Conservation (phyloP, 2,329 filamentous ascomycete species). For the Aspergillus sp. region DNA sequence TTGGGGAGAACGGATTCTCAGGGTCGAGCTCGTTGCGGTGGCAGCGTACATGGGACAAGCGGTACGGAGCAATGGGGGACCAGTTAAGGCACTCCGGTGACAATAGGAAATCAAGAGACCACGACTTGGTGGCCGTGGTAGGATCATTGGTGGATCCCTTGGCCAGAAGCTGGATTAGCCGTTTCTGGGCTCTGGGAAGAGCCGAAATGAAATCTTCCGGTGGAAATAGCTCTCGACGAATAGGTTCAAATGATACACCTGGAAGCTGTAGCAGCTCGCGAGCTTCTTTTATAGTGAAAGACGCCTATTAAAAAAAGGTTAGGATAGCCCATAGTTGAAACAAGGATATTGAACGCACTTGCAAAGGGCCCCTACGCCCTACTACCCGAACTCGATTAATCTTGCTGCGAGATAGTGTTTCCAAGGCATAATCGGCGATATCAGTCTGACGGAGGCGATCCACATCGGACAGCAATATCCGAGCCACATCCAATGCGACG, state of each 20-base stretch:
- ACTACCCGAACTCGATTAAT: constrained; percentile 83
- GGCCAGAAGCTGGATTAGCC: constrained; percentile 76
- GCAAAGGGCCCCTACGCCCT: constrained; percentile 82
- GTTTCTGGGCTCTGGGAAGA: constrained; percentile 72
- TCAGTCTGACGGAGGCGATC: constrained; percentile 77
- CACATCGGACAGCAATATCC: constrained; percentile 77
- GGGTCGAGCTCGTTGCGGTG: constrained; percentile 51
- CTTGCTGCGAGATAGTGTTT: constrained; percentile 68
- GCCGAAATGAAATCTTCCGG: constrained; percentile 57
- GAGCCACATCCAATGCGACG: constrained; percentile 88
- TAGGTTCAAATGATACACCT: constrained; percentile 68
- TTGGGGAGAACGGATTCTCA: constrained; percentile 54
- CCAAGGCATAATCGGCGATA: constrained; percentile 81
- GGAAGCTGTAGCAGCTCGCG: constrained; percentile 81
- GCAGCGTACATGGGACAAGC: constrained; percentile 68
- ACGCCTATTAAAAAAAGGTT: constrained; percentile 51
- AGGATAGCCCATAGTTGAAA: neutral
- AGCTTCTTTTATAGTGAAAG: constrained; percentile 93
- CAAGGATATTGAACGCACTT: constrained; percentile 52
- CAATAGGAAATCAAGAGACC: constrained; percentile 85
- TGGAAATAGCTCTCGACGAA: constrained; percentile 67
- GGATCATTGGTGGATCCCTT: constrained; percentile 65
- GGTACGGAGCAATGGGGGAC: constrained; percentile 43
- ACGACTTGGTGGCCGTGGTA: constrained; percentile 61
- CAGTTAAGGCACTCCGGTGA: constrained; percentile 69